Percentiles rank a stretch among this genome's conserved stretches.
Evolutionary conservation across 768 basidiomycete genomes (phyloP).

Genomic region (Pisolithus orientalis): DNA sequence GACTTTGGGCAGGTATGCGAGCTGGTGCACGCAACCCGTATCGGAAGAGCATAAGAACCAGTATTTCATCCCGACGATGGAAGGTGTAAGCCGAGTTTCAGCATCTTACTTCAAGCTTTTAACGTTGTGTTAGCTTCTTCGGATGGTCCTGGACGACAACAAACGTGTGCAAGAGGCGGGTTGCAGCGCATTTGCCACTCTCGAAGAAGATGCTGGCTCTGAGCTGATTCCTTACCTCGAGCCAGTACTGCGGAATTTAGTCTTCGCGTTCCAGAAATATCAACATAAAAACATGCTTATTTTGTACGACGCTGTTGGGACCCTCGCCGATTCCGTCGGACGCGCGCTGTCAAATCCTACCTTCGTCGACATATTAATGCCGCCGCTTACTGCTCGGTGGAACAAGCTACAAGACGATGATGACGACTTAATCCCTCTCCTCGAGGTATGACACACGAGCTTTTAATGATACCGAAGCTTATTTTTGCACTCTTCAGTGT

Average conservation of each 20-base stretch:
- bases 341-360: slow-evolving; percentile 75
- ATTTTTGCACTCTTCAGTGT: slow-evolving; percentile 50
- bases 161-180: slow-evolving; percentile 99
- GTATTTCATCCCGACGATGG: slow-evolving; percentile 97
- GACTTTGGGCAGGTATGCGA: slow-evolving; percentile 98
- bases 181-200: slow-evolving; percentile 96
- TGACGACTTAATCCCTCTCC: slow-evolving; percentile 85
- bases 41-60: slow-evolving; percentile 83
- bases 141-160: slow-evolving; percentile 97
- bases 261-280: slow-evolving; percentile 95
- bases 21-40: slow-evolving; percentile 86
- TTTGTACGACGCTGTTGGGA: slow-evolving; percentile 97
- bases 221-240: slow-evolving; percentile 92
- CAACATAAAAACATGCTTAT: slow-evolving; percentile 99
- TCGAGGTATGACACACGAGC: slow-evolving; percentile 66
- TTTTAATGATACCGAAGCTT: neutral
- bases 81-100: slow-evolving; percentile 65
- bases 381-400: slow-evolving; percentile 88
- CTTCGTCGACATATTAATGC: slow-evolving; percentile 95
- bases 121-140: slow-evolving; percentile 62
- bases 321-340: slow-evolving; percentile 94
- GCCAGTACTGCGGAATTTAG: slow-evolving; percentile 90
- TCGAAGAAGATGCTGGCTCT: slow-evolving; percentile 93
- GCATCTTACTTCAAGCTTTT: neutral
- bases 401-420: slow-evolving; percentile 86